Conservation (phyloP, 1,139 yeast species). For the Lodderomyces parapsilosis region DNA sequence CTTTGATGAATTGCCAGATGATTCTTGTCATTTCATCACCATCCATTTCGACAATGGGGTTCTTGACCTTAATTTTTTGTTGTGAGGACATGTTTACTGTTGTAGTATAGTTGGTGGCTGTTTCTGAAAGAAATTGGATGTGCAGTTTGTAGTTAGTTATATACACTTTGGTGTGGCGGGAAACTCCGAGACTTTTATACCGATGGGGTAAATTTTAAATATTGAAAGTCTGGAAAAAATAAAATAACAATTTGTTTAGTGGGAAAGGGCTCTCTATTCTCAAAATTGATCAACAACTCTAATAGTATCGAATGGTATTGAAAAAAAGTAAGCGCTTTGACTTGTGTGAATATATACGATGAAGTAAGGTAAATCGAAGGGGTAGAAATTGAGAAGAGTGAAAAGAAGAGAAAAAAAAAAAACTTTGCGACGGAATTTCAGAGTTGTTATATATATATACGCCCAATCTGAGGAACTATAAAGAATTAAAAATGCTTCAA, state of each 20-base stretch:
- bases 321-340: too few species aligned
- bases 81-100: constrained; percentile 10
- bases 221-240: background rate
- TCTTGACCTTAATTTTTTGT: constrained; percentile 71
- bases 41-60: constrained; percentile 92
- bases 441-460: background rate
- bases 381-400: too few species aligned
- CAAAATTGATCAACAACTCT: background rate
- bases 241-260: background rate
- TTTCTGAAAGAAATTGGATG: background rate
- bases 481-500: too few species aligned
- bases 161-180: background rate
- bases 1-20: constrained; percentile 85
- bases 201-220: background rate
- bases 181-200: background rate
- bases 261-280: too few species aligned
- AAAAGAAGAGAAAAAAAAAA: background rate
- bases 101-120: background rate
- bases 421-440: background rate
- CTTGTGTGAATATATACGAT: background rate
- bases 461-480: too few species aligned
- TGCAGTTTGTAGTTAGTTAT: background rate
- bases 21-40: constrained; percentile 97
- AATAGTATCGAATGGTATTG: too few species aligned
- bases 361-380: background rate